These are phyloP conservation scores for Apostasia ramifera DNA, from an alignment of 106 monocot genomes.

Conservation along the genomic window DNA sequence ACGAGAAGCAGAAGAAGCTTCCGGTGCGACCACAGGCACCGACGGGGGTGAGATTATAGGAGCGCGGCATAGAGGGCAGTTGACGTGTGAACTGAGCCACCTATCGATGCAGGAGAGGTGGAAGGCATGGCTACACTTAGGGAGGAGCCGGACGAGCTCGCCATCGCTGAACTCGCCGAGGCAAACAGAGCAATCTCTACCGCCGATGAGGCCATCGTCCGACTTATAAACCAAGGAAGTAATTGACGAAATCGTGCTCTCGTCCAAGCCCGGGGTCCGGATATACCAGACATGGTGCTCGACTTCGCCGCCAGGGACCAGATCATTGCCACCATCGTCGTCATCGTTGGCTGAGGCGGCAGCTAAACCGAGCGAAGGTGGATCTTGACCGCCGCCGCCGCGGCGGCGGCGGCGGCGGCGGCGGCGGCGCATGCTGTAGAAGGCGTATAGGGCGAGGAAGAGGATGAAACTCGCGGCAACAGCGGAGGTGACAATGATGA, in stretches of 20 bases:
- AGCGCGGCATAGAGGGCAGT: conserved; percentile 80
- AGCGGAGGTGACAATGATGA: conserved; percentile 14
- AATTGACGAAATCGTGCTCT: conserved; percentile 51
- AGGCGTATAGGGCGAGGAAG: conserved; percentile 14
- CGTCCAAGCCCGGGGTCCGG: conserved; percentile 65
- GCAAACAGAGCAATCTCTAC: conserved; percentile 63
- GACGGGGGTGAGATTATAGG: conserved; percentile 13
- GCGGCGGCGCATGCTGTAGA: conserved; percentile 9
- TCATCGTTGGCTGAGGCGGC: not conserved
- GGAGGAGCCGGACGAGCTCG: conserved; percentile 57
- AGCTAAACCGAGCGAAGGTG: not conserved
- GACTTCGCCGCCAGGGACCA: not conserved
- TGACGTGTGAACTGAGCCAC: conserved; percentile 65
- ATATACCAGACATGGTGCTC: conserved; percentile 69
- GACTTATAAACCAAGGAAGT: conserved; percentile 31
- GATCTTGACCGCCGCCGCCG: not conserved
- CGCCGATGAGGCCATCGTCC: conserved; percentile 31
- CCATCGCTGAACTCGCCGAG: conserved; percentile 74
- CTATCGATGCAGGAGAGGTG: conserved; percentile 81
- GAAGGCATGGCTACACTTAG: conserved; percentile 70
- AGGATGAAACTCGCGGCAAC: conserved; percentile 23
- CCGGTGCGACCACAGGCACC: conserved; percentile 27
- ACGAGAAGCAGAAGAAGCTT: not conserved
- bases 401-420: not conserved
- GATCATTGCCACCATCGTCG: conserved; percentile 3